phyloP scores from a whole-genome alignment of 2,329 filamentous ascomycete species.

The Cercospora canescens region DNA sequence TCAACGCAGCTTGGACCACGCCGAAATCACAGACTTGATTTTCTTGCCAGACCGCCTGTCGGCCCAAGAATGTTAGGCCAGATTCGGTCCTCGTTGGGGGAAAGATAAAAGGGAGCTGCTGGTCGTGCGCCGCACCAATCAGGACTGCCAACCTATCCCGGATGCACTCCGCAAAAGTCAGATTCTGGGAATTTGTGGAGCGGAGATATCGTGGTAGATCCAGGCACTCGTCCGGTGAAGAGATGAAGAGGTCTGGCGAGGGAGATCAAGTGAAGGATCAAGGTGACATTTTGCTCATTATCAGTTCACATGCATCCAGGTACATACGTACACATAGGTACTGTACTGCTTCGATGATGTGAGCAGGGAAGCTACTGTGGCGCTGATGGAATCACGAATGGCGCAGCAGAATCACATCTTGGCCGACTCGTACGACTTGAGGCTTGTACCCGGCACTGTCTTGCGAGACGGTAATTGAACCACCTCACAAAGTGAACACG shows the following conservation, averaged over 20 bases:
- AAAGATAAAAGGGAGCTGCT: background rate
- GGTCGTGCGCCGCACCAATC: background rate
- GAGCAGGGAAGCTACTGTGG: background rate
- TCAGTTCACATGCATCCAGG: background rate
- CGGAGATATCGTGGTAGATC: background rate
- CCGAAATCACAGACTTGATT: background rate
- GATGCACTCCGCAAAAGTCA: background rate
- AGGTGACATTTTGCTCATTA: background rate
- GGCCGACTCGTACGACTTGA: conserved; percentile 1
- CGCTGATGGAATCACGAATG: background rate
- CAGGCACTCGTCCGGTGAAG: background rate
- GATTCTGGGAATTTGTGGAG: background rate
- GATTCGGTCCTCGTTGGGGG: background rate
- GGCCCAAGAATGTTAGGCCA: background rate
- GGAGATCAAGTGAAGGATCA: background rate
- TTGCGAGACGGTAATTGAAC: background rate
- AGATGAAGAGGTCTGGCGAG: background rate
- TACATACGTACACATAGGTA: background rate
- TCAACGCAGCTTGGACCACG: background rate
- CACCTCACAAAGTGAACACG: background rate
- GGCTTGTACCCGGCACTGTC: conserved; percentile 20
- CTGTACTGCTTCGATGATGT: background rate
- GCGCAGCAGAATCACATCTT: background rate
- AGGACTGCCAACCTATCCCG: background rate
- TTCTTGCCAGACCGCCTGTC: background rate